Percentiles rank a stretch among this genome's conserved stretches.
Conservation (phyloP, 176 grass and related monocot species). For the Tillandsia leiboldiana region DNA sequence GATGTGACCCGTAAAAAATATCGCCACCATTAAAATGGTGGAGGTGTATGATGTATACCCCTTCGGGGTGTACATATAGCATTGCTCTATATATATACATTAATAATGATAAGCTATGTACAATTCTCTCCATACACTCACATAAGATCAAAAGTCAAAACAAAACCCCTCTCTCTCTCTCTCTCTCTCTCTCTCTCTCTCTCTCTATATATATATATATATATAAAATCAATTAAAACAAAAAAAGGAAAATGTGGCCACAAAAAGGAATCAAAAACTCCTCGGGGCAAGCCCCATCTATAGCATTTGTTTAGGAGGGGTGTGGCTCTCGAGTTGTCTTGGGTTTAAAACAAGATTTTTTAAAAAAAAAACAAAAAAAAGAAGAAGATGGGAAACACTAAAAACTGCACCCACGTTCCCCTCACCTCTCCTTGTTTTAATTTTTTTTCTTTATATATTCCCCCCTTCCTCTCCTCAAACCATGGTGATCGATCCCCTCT, state of each 20-base stretch:
- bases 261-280: conserved; percentile 76
- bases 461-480: background rate
- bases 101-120: too few relatives aligned
- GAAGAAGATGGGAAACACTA: conserved; percentile 74
- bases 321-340: conserved; percentile 49
- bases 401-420: conserved; percentile 99
- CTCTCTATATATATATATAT: too few relatives aligned
- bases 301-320: conserved; percentile 39
- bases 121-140: background rate
- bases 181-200: background rate
- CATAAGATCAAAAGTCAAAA: conserved; percentile 11
- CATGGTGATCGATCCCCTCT: background rate
- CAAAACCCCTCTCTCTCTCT: conserved; percentile 15
- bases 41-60: too few relatives aligned
- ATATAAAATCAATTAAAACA: background rate
- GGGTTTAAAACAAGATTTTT: conserved; percentile 51
- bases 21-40: too few relatives aligned
- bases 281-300: conserved; percentile 26
- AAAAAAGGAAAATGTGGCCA: conserved; percentile 43
- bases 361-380: too few relatives aligned
- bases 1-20: too few relatives aligned
- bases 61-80: too few relatives aligned
- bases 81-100: too few relatives aligned
- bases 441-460: background rate
- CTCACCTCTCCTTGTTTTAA: conserved; percentile 39